phyloP scores from a whole-genome alignment of 179 eudicot genomes.

The Spergularia azorica region DNA sequence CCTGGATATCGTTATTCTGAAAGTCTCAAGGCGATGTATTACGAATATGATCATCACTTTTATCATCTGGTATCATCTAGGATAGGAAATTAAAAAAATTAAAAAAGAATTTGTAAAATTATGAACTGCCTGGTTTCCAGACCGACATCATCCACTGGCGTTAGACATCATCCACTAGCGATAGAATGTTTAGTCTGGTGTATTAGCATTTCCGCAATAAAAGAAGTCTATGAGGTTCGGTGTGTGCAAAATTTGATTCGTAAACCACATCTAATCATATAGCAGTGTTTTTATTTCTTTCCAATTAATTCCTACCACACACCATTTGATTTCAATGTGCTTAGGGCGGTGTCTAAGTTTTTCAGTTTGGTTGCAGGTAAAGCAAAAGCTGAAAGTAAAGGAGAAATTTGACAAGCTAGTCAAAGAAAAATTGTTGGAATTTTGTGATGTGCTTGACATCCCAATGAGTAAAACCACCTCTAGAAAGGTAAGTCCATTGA shows the following conservation, averaged over 20 bases:
- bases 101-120: not conserved
- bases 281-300: not conserved
- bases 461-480: conserved; percentile 54
- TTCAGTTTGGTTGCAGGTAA: conserved; percentile 57
- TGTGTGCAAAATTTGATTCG: not conserved
- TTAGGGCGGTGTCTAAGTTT: not conserved
- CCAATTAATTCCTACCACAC: not conserved
- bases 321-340: not conserved
- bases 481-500: conserved; percentile 58
- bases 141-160: too few species aligned
- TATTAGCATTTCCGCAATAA: too few species aligned
- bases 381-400: conserved; percentile 78
- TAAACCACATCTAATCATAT: not conserved
- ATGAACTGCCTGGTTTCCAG: not conserved
- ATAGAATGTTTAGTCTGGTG: too few species aligned
- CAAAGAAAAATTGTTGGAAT: conserved; percentile 82
- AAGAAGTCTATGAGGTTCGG: not conserved
- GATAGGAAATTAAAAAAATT: not conserved
- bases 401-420: conserved; percentile 83
- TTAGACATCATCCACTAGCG: too few species aligned
- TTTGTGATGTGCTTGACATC: conserved; percentile 89
- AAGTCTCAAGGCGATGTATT: not conserved
- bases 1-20: not conserved
- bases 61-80: not conserved
- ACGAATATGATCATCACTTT: not conserved